Conservation (phyloP, 2,329 filamentous ascomycete genomes). For the Cadophora sp. region DNA sequence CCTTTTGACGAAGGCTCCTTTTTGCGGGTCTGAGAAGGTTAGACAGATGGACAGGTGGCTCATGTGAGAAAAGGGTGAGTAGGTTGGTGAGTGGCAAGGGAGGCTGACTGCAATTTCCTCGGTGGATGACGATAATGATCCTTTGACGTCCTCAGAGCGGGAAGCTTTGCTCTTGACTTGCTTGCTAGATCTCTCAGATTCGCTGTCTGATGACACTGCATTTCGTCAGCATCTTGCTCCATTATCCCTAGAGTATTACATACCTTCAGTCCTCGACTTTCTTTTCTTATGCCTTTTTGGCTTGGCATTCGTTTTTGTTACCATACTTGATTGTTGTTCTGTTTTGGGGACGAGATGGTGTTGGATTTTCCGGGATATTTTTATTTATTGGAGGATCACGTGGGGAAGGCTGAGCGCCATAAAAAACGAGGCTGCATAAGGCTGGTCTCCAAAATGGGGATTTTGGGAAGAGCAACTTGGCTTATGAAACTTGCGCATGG, state of each 20-base stretch:
- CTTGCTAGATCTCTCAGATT: conserved; percentile 11
- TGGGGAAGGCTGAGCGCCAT: neutral
- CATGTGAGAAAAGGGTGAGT: too few species aligned
- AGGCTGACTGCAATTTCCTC: neutral
- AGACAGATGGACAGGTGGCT: too few species aligned
- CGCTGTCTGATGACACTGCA: conserved; percentile 25
- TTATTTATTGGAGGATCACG: neutral
- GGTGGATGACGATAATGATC: conserved; percentile 9
- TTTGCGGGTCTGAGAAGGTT: neutral
- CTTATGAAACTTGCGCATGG: neutral
- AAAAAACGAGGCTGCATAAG: neutral
- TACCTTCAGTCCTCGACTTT: conserved; percentile 42
- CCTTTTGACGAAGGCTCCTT: conserved; percentile 6
- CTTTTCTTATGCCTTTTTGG: conserved; percentile 40
- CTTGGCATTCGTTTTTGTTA: conserved; percentile 27
- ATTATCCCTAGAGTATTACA: neutral
- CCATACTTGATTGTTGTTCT: conserved; percentile 28
- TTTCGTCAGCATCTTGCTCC: conserved; percentile 2
- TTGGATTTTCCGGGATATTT: neutral
- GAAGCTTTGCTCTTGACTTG: conserved; percentile 7
- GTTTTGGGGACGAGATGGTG: neutral
- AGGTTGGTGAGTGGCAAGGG: neutral
- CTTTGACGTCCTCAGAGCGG: neutral
- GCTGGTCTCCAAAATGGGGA: neutral
- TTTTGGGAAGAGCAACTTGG: neutral